These are phyloP conservation scores for Astrephomene gubernaculifera DNA, from an alignment of 139 green algal species.

Conservation along the genomic window DNA sequence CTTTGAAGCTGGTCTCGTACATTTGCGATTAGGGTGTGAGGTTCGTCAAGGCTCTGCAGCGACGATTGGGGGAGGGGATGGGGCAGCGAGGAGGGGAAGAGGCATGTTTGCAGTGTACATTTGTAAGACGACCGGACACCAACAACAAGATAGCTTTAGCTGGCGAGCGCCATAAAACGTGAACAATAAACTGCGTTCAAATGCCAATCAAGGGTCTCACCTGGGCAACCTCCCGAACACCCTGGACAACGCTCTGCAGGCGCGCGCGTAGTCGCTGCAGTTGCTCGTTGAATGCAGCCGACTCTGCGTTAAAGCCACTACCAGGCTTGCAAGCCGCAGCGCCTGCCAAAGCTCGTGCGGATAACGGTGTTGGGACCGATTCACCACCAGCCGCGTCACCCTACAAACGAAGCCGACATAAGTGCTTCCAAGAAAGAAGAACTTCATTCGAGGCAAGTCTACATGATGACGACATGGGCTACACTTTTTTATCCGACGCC, in stretches of 20 bases:
- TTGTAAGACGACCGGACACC: neutral
- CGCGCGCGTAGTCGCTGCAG: neutral
- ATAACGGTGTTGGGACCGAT: neutral
- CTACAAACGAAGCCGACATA: neutral
- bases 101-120: neutral
- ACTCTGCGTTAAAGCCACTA: neutral
- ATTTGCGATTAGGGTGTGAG: conserved; percentile 11
- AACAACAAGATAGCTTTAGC: neutral
- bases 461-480: too few relatives aligned
- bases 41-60: conserved; percentile 27
- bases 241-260: conserved; percentile 19
- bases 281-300: neutral
- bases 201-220: neutral
- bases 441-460: too few relatives aligned
- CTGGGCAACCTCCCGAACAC: conserved; percentile 10
- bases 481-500: too few relatives aligned
- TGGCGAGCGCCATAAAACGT: neutral
- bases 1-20: conserved; percentile 27
- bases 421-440: neutral
- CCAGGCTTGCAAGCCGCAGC: neutral
- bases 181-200: neutral
- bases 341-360: neutral
- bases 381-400: neutral
- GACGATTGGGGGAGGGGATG: too few relatives aligned
- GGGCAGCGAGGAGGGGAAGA: neutral